Evolutionary conservation across 2,329 filamentous ascomycete species (phyloP), one percentile per base, ranked within the genome.

Genomic region (Metarhizium rileyi): DNA sequence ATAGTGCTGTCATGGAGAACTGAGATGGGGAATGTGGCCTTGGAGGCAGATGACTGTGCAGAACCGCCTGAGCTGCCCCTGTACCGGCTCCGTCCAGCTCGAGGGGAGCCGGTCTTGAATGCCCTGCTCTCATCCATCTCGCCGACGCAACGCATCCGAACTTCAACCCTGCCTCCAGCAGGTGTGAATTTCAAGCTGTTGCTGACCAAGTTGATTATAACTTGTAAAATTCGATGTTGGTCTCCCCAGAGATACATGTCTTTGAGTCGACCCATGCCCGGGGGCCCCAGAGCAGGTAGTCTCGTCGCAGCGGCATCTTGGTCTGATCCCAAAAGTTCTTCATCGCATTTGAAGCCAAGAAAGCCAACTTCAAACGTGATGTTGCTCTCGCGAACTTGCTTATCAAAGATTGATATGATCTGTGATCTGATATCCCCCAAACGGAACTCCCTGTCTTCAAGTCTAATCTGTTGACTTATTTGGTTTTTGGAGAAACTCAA

Each of bases 401-500:
- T 91, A 59, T 90, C 87, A 60, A 95, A 96, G 47, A 95, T 94
- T 6, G 87, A 86, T 18, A 86, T 66, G 12, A 95, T 76, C 64
- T 96, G 90, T 0, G 86, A 84, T 53, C 83, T 83, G 53, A 95
- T 81, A 55, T 96, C 90, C n/a, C 83, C 82, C 26, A 96, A 63
- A 8, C 84, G 76, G 59, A 96, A 96, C 58, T 95, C 90, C 53
- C 81, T 87, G 63, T 94, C 85, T 57, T 95, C 89, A 1, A 95
- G 72, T 38, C 74, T 84, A 41, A 95, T 71, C 53, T 90, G 83
- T 58, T 94, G 87, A 3, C 89, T 90, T 46, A 95, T 90, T 65
- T 95, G 89, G 60, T 96, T 95, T 67, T 95, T 95, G 62, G 87
- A 93, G 67, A 96, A 96, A 33, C 87, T 95, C 36, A 96, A 70